Base-by-base conservation (phyloP, 176 grass and related monocot genomes). In the Paspalum notatum region DNA sequence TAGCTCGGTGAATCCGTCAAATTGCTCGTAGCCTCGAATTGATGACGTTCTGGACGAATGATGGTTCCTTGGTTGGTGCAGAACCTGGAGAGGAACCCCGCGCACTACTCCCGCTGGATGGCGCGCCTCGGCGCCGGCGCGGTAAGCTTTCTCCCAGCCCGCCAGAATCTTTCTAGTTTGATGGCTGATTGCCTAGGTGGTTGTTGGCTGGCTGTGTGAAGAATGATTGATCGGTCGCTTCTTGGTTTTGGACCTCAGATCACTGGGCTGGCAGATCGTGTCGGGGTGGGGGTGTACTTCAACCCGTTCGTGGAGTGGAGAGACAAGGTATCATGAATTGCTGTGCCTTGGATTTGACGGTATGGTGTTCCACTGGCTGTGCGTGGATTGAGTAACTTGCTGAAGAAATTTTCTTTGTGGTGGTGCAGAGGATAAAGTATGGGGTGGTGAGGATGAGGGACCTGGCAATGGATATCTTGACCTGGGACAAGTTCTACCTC, bases 231-330 rank as follows among this genome's bases (percentile, higher is more conserved):
- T 27, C 5, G 20, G 14, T 48, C 62, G 44, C 6, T 75, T 81
- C 54, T 74, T 80, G 55, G 22, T 5, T 32, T 77, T 53, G 64
- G 25, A 69, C 16, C 66, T 81, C 87, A 97, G 95, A 79, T 94
- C 74, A 98, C 77, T 45, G 24, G 87, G 32, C 56, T 98, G 18
- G 88, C 85, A 9, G 87, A 94, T 74, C 40, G 20, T 7, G 69
- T 98, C 38, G 95, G 95, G 21, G 90, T 70, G 0, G 95, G 92
- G 1, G 95, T 98, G 32, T 87, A 94, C 63, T 98, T 98, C 73
- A 98, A 98, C 90, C 95, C 90, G 0, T 98, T 98, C 74, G 95
- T 98, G 41, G 85, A 85, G 52, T 94, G 95, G 95, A 89, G 59
- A 75, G 73, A 89, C 24, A 94, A 92, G 95, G 95, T 97, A 87